A percentile compares a stretch with the other conserved stretches of the same genome.
phyloP scores from a whole-genome alignment of 768 basidiomycete genomes.

The Terana coerulea region DNA sequence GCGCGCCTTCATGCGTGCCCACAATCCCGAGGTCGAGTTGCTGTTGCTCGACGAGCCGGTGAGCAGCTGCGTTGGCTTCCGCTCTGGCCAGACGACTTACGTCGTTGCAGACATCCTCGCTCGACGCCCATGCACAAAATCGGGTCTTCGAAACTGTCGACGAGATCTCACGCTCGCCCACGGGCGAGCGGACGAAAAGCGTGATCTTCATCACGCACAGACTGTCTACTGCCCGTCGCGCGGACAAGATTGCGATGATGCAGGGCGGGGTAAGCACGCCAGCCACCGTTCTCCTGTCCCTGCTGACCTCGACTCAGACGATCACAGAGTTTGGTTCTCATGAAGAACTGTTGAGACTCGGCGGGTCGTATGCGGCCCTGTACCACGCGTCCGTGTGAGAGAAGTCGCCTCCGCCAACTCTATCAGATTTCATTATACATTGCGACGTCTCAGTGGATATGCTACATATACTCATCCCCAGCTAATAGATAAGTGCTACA shows the following conservation, averaged over 20 bases:
- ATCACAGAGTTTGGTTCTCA: slow-evolving; percentile 77
- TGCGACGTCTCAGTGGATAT: no score
- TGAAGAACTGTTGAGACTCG: slow-evolving; percentile 54
- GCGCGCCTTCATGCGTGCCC: slow-evolving; percentile 82
- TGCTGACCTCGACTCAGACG: slow-evolving; percentile 38
- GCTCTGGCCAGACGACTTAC: background rate
- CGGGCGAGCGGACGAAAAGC: slow-evolving; percentile 60
- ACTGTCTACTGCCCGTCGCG: slow-evolving; percentile 74
- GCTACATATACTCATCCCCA: no score
- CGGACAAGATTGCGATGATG: slow-evolving; percentile 88
- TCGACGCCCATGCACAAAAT: slow-evolving; percentile 78
- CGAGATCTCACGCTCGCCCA: slow-evolving; percentile 52
- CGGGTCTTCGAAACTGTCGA: slow-evolving; percentile 76
- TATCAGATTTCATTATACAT: no score
- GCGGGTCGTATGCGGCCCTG: slow-evolving; percentile 64
- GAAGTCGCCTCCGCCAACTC: no score
- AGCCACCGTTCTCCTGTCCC: background rate
- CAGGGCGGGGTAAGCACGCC: slow-evolving; percentile 55
- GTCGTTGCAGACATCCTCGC: slow-evolving; percentile 59
- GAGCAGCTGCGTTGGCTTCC: slow-evolving; percentile 25
- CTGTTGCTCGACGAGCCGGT: slow-evolving; percentile 85
- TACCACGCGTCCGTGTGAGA: slow-evolving; percentile 64
- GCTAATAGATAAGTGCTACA: no score
- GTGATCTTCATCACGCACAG: slow-evolving; percentile 84
- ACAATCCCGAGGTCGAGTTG: slow-evolving; percentile 69